phyloP scores from a whole-genome alignment of 2,329 filamentous ascomycete genomes.

The Tolypocladium sp. region DNA sequence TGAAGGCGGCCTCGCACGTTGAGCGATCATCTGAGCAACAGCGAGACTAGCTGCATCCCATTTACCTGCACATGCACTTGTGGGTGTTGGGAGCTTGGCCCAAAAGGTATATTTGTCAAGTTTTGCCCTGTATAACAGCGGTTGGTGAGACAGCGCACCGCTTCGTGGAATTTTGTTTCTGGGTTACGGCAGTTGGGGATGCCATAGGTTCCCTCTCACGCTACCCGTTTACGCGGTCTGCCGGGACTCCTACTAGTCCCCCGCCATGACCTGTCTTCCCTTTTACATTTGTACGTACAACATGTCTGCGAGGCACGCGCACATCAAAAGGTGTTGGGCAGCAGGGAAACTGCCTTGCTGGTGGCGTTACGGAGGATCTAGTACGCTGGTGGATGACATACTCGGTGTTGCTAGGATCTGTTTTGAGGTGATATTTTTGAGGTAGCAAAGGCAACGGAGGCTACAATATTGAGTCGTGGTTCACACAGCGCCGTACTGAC shows the following conservation, averaged over 20 bases:
- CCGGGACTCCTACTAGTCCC: not conserved
- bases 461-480: constrained; percentile 8
- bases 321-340: constrained; percentile 37
- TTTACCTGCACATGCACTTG: not conserved
- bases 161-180: not conserved
- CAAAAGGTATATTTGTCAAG: not conserved
- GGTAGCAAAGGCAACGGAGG: constrained; percentile 14
- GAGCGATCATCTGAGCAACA: not conserved
- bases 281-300: constrained; percentile 25
- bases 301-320: constrained; percentile 31
- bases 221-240: not conserved
- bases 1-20: not conserved
- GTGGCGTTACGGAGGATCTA: constrained; percentile 15
- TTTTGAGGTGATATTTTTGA: constrained; percentile 1
- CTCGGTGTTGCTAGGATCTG: constrained; percentile 19
- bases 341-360: constrained; percentile 14
- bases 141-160: not conserved
- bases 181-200: not conserved
- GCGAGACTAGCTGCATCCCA: not conserved
- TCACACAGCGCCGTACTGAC: not conserved
- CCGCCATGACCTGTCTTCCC: not conserved
- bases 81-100: not conserved
- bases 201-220: no score
- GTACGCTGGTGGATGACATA: constrained; percentile 12
- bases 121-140: not conserved